Conservation (phyloP, 345 rosid species). For the Corchorus capsularis region DNA sequence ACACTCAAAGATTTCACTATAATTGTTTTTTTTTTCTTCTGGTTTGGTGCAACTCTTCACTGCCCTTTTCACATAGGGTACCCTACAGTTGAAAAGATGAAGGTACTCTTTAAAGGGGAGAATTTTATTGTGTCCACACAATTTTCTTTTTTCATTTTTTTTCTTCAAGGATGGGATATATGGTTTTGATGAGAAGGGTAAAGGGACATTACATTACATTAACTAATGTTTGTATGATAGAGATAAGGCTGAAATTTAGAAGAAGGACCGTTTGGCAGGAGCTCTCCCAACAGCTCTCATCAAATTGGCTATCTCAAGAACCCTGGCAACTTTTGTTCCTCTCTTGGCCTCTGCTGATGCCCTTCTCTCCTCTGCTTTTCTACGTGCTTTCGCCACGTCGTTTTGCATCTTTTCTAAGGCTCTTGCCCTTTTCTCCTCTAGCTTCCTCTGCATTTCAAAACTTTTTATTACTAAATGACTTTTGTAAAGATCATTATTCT, state of each 20-base stretch:
- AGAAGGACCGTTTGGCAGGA: slow-evolving; percentile 85
- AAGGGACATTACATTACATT: neutral
- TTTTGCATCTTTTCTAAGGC: slow-evolving; percentile 93
- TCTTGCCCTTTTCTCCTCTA: slow-evolving; percentile 86
- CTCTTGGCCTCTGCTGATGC: slow-evolving; percentile 84
- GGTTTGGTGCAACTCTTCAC: neutral
- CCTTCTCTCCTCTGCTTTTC: slow-evolving; percentile 91
- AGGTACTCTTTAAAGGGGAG: slow-evolving; percentile 15
- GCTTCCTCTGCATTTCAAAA: slow-evolving; percentile 62
- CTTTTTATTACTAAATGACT: neutral
- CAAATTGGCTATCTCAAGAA: slow-evolving; percentile 77
- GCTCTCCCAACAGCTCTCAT: slow-evolving; percentile 94
- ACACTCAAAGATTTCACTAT: slow-evolving; percentile 16
- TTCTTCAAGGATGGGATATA: neutral
- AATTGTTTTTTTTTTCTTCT: neutral
- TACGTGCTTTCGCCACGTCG: slow-evolving; percentile 73
- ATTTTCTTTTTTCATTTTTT: neutral
- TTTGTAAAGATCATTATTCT: neutral
- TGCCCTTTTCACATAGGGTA: slow-evolving; percentile 12
- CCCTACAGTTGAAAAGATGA: slow-evolving; percentile 26
- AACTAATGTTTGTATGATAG: neutral
- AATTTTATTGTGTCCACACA: slow-evolving; percentile 17
- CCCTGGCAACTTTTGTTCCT: slow-evolving; percentile 75
- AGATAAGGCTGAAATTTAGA: slow-evolving; percentile 26
- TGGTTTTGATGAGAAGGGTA: neutral